phyloP scores from a whole-genome alignment of 1,284 basidiomycete species.

The Bjerkandera adusta region DNA sequence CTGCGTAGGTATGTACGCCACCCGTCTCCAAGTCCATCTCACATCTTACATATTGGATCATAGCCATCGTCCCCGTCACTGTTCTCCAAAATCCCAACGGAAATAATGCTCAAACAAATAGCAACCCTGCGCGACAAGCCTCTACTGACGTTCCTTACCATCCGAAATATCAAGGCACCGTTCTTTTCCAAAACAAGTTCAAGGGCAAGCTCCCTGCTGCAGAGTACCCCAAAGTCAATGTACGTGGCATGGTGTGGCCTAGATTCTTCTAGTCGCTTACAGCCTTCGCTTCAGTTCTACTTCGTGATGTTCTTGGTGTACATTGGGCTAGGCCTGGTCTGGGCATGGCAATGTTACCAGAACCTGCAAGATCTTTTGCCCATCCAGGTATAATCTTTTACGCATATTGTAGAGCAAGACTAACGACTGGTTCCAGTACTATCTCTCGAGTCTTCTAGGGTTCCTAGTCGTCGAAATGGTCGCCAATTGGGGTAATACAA shows the following conservation, averaged over 20 bases:
- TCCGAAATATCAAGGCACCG: constrained; percentile 78
- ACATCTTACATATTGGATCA: constrained; percentile 11
- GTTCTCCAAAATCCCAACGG: constrained; percentile 35
- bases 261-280: background rate
- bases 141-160: constrained; percentile 60
- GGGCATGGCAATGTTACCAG: constrained; percentile 85
- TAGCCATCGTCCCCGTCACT: constrained; percentile 85
- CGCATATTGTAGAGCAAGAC: background rate
- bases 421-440: constrained; percentile 58
- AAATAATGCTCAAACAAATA: constrained; percentile 17
- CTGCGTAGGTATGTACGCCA: constrained; percentile 75
- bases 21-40: constrained; percentile 12
- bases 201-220: constrained; percentile 87
- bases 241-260: constrained; percentile 30
- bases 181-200: constrained; percentile 89
- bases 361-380: constrained; percentile 84
- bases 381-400: constrained; percentile 62
- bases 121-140: constrained; percentile 32
- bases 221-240: constrained; percentile 97
- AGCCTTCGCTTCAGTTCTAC: constrained; percentile 71
- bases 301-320: constrained; percentile 82
- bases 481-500: constrained; percentile 72
- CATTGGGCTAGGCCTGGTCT: constrained; percentile 61
- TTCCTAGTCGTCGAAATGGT: constrained; percentile 95
- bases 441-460: constrained; percentile 88